Evolutionary conservation across 2,329 filamentous ascomycete species (phyloP).

Genomic region (Emergomyces africanus): DNA sequence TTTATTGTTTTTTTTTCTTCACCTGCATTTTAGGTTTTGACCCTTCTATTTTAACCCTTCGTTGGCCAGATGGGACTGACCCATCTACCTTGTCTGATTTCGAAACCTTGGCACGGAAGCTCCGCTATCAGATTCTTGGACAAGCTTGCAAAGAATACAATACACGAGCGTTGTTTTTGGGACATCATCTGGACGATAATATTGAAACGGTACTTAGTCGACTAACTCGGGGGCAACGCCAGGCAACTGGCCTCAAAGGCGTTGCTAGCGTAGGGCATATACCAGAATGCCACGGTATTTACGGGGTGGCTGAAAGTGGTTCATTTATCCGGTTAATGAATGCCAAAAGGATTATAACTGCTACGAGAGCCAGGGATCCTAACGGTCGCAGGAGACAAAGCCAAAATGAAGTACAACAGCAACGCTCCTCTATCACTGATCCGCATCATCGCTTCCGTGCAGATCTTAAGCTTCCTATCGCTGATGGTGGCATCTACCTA

Average conservation of each 20-base stretch:
- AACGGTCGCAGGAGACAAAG: too few relatives aligned
- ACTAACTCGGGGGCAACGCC: slow-evolving; percentile 52
- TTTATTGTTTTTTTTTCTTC: too few relatives aligned
- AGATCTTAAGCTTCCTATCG: slow-evolving; percentile 9
- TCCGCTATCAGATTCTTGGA: slow-evolving; percentile 63
- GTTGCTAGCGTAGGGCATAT: slow-evolving; percentile 55
- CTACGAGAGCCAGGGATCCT: background rate
- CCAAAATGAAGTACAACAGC: background rate
- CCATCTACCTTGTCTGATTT: slow-evolving; percentile 47
- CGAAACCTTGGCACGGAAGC: slow-evolving; percentile 61
- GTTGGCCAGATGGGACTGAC: slow-evolving; percentile 37
- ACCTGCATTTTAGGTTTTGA: slow-evolving; percentile 17
- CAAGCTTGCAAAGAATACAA: slow-evolving; percentile 39
- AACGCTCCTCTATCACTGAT: background rate
- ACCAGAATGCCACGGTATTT: slow-evolving; percentile 70
- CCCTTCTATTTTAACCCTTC: slow-evolving; percentile 29
- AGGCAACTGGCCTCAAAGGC: slow-evolving; percentile 54
- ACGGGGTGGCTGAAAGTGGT: slow-evolving; percentile 58
- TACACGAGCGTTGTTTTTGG: slow-evolving; percentile 56
- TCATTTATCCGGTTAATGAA: background rate
- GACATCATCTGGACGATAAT: slow-evolving; percentile 83
- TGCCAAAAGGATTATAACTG: background rate
- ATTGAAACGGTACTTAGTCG: slow-evolving; percentile 82
- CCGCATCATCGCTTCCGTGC: background rate
- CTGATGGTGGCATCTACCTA: slow-evolving; percentile 25